A percentile compares a stretch with the other conserved stretches of the same genome.
Conservation (phyloP, 352 stramenopile species). For the Pythium scleroteichum region DNA sequence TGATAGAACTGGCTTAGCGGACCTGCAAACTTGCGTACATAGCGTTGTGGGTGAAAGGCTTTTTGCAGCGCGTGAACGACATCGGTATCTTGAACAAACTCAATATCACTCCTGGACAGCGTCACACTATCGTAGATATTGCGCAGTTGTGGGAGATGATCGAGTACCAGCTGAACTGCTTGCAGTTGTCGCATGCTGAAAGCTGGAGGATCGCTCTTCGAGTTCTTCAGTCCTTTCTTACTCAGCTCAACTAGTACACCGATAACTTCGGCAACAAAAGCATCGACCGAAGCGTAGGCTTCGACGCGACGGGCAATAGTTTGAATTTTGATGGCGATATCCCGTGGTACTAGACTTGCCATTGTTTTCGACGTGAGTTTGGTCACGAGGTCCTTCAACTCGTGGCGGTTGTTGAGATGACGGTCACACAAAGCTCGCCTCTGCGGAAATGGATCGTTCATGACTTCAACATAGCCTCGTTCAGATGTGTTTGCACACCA, state of each 20-base stretch:
- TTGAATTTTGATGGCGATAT: slow-evolving; percentile 47
- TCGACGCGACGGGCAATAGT: slow-evolving; percentile 45
- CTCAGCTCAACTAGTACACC: slow-evolving; percentile 50
- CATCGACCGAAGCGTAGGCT: slow-evolving; percentile 39
- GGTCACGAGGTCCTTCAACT: slow-evolving; percentile 44
- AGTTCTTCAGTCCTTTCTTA: slow-evolving; percentile 46
- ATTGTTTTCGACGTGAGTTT: slow-evolving; percentile 63
- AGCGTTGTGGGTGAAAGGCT: slow-evolving; percentile 54
- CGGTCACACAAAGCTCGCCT: slow-evolving; percentile 74
- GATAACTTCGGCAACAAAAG: slow-evolving; percentile 43
- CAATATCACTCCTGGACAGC: slow-evolving; percentile 21
- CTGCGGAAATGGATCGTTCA: slow-evolving; percentile 29
- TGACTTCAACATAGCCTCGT: slow-evolving; percentile 9
- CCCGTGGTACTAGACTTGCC: slow-evolving; percentile 34
- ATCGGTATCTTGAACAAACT: slow-evolving; percentile 50
- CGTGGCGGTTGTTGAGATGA: slow-evolving; percentile 48
- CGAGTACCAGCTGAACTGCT: slow-evolving; percentile 66
- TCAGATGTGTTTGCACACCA: slow-evolving; percentile 39
- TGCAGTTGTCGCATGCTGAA: slow-evolving; percentile 68
- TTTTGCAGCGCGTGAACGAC: slow-evolving; percentile 52
- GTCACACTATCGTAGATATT: slow-evolving; percentile 43
- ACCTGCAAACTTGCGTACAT: slow-evolving; percentile 56
- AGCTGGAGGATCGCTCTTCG: slow-evolving; percentile 51
- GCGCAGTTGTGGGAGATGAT: slow-evolving; percentile 64
- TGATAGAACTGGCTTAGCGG: slow-evolving; percentile 55